Conservation (phyloP, 176 grass and related monocot genomes). For the Elymus sibiricus region DNA sequence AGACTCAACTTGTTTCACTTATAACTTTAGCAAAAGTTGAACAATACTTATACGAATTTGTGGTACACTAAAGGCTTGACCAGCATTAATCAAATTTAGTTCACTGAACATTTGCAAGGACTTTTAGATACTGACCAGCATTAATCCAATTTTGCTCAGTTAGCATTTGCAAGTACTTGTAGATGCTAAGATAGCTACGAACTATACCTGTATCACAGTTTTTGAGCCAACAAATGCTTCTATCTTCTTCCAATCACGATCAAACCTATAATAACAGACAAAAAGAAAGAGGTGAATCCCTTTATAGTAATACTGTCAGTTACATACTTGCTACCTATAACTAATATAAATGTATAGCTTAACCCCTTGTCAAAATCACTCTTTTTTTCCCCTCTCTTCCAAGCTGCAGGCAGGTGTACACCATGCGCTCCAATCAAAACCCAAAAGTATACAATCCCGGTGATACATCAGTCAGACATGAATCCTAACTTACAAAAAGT, state of each 20-base stretch:
- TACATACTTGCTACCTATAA: background rate
- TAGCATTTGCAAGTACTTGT: background rate
- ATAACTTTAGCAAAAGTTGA: background rate
- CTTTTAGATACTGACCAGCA: background rate
- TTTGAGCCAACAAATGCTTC: slow-evolving; percentile 84
- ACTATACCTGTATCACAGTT: slow-evolving; percentile 82
- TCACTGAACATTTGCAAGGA: background rate
- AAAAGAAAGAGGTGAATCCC: slow-evolving; percentile 3
- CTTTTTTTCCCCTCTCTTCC: background rate
- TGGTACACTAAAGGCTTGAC: background rate
- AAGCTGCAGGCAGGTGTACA: background rate
- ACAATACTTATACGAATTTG: background rate
- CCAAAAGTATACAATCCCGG: background rate
- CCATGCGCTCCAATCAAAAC: background rate
- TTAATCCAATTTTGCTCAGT: background rate
- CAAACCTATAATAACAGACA: slow-evolving; percentile 58
- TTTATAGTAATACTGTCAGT: background rate
- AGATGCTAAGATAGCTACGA: background rate
- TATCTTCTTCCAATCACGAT: slow-evolving; percentile 93
- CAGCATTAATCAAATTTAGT: background rate
- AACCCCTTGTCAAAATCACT: background rate
- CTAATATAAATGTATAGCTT: background rate
- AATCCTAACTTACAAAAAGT: background rate
- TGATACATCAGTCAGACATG: background rate
- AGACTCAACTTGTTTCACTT: background rate